Evolutionary conservation across 495 filamentous ascomycete genomes (phyloP).

Genomic region (Lichina pygmaea): DNA sequence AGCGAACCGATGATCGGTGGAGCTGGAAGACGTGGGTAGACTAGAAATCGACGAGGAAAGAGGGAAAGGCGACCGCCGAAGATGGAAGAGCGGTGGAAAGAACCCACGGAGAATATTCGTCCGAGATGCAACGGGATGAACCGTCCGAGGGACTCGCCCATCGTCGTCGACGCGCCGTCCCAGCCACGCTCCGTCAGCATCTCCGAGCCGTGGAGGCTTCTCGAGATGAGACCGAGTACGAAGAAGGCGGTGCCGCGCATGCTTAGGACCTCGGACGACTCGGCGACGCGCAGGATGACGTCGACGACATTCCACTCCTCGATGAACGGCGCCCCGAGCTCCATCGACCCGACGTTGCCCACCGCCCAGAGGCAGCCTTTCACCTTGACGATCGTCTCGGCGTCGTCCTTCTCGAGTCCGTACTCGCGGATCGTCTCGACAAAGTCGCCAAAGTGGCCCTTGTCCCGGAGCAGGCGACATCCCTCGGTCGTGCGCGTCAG

Average conservation of each 20-base stretch:
- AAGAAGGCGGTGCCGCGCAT: constrained; percentile 91
- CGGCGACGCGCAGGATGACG: constrained; percentile 64
- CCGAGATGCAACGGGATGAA: constrained; percentile 59
- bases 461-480: constrained; percentile 66
- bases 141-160: constrained; percentile 62
- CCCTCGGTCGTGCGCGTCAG: constrained; percentile 79
- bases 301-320: constrained; percentile 66
- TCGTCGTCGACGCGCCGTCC: constrained; percentile 67
- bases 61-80: constrained; percentile 9
- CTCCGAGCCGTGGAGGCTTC: constrained; percentile 75
- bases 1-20: too few species aligned
- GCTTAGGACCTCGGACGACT: constrained; percentile 64
- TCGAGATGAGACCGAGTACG: constrained; percentile 73
- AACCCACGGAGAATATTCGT: constrained; percentile 41
- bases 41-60: too few species aligned
- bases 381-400: constrained; percentile 71
- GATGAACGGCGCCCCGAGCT: constrained; percentile 78
- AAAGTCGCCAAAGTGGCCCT: constrained; percentile 90
- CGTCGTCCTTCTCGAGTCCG: constrained; percentile 56
- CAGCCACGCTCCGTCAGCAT: constrained; percentile 69
- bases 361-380: constrained; percentile 96
- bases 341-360: constrained; percentile 95
- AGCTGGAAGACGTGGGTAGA: too few species aligned
- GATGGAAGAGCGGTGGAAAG: neutral
- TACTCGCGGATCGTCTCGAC: constrained; percentile 65